Evolutionary conservation across 1,139 yeast species (phyloP).

Genomic region (Scheffersomyces insectosa): DNA sequence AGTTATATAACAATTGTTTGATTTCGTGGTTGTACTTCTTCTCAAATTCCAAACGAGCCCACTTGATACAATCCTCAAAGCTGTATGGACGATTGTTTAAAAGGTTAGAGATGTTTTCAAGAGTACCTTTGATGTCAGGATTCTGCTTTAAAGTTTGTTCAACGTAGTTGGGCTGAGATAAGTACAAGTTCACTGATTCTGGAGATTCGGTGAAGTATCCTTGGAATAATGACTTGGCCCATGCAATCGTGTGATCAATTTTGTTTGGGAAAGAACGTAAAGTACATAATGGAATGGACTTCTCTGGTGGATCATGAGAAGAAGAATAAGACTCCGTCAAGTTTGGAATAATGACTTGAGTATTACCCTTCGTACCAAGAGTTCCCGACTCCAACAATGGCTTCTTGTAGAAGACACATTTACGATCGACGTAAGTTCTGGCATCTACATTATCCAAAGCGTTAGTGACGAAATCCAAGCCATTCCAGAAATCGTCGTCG

Average conservation of each 20-base stretch:
- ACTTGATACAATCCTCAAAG: slow-evolving; percentile 89
- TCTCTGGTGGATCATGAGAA: slow-evolving; percentile 98
- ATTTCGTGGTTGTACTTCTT: slow-evolving; percentile 81
- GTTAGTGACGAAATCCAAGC: slow-evolving; percentile 85
- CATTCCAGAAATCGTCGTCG: slow-evolving; percentile 83
- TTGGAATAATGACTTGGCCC: slow-evolving; percentile 96
- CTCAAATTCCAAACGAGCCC: slow-evolving; percentile 95
- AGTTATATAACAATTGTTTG: slow-evolving; percentile 84
- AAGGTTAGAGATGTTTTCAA: slow-evolving; percentile 73
- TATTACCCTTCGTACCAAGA: slow-evolving; percentile 96
- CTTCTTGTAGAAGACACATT: slow-evolving; percentile 90
- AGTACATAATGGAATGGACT: slow-evolving; percentile 95
- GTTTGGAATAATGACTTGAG: slow-evolving; percentile 92
- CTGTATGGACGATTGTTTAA: slow-evolving; percentile 80
- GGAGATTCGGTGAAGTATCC: slow-evolving; percentile 91
- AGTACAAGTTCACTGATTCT: slow-evolving; percentile 86
- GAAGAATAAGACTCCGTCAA: slow-evolving; percentile 94
- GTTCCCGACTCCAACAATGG: slow-evolving; percentile 96
- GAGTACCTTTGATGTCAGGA: slow-evolving; percentile 85
- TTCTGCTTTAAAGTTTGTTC: slow-evolving; percentile 88
- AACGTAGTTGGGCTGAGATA: slow-evolving; percentile 89
- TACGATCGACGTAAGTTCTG: slow-evolving; percentile 94
- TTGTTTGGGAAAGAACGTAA: slow-evolving; percentile 96
- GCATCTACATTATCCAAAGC: slow-evolving; percentile 98
- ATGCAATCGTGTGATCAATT: slow-evolving; percentile 97